These are phyloP conservation scores for Penicillium canariense DNA, from an alignment of 495 filamentous ascomycete genomes.

Conservation along the genomic window DNA sequence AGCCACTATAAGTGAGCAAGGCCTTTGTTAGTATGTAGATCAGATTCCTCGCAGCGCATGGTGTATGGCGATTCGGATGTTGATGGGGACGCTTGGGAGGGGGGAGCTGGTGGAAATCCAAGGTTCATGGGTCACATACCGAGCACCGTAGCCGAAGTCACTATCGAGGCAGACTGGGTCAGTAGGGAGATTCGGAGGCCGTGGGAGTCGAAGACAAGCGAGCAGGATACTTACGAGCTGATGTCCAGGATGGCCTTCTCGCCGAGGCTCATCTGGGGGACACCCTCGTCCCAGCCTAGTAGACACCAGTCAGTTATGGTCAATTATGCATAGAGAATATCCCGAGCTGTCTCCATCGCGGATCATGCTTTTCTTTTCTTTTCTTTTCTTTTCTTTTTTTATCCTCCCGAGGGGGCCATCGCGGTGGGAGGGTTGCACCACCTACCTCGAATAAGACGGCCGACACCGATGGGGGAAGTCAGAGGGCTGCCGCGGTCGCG, in stretches of 20 bases:
- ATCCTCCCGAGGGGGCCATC: too few species aligned
- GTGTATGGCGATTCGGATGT: too few species aligned
- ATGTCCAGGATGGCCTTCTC: conserved; percentile 80
- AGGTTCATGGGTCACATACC: conserved; percentile 44
- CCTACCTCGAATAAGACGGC: conserved; percentile 76
- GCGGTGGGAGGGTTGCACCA: not conserved
- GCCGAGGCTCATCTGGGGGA: conserved; percentile 73
- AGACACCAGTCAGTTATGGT: not conserved
- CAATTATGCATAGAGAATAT: not conserved
- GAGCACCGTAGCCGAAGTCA: conserved; percentile 75
- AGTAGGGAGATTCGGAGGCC: conserved; percentile 8
- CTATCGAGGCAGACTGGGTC: conserved; percentile 40
- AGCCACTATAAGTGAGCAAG: conserved; percentile 43
- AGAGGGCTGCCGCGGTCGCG: conserved; percentile 57
- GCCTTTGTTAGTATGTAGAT: not conserved
- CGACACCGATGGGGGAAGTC: conserved; percentile 65
- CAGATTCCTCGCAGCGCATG: not conserved
- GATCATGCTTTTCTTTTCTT: too few species aligned
- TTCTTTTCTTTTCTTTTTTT: too few species aligned
- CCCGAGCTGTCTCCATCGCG: not conserved
- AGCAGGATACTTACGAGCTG: conserved; percentile 55
- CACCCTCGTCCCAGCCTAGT: conserved; percentile 84
- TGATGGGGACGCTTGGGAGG: not conserved
- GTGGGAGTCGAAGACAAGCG: not conserved
- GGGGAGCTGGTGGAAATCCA: not conserved